Conservation (phyloP, 768 basidiomycete species). For the Zangia roseola region DNA sequence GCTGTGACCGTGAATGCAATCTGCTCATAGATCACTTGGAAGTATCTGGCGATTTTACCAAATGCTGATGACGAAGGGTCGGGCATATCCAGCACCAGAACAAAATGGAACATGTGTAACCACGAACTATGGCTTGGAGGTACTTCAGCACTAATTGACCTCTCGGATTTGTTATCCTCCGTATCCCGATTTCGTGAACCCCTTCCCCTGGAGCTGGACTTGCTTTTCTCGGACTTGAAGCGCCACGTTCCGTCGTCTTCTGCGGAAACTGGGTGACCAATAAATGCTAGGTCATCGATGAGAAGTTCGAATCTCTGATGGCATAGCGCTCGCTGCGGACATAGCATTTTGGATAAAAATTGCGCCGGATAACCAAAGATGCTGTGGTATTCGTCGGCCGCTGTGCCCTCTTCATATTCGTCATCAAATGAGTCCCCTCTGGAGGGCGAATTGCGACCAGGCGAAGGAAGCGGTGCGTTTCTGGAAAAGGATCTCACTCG, state of each 20-base stretch:
- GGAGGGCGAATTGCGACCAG: constrained; percentile 52
- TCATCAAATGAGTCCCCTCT: constrained; percentile 43
- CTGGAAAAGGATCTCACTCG: constrained; percentile 53
- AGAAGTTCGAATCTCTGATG: constrained; percentile 94
- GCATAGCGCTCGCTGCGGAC: constrained; percentile 76
- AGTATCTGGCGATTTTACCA: constrained; percentile 73
- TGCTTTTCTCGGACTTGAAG: constrained; percentile 63
- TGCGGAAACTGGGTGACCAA: constrained; percentile 91
- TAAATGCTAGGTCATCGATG: constrained; percentile 88
- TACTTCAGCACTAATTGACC: constrained; percentile 36
- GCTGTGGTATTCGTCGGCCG: constrained; percentile 55
- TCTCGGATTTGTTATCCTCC: constrained; percentile 34
- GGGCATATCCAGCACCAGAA: constrained; percentile 84
- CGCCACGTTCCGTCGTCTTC: constrained; percentile 73
- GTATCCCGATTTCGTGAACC: constrained; percentile 47
- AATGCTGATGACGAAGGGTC: constrained; percentile 85
- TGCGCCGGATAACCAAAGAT: constrained; percentile 81
- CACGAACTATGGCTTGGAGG: constrained; percentile 40
- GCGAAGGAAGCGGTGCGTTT: constrained; percentile 41
- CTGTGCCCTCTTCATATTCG: constrained; percentile 30
- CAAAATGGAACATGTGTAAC: constrained; percentile 81
- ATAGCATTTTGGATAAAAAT: constrained; percentile 78
- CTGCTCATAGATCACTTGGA: constrained; percentile 87
- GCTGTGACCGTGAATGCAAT: constrained; percentile 89
- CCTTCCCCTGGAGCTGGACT: constrained; percentile 52